Percentiles rank a stretch among this genome's conserved stretches.
phyloP scores from a whole-genome alignment of 257 asterid genomes.

The Solanum medicagineum region DNA sequence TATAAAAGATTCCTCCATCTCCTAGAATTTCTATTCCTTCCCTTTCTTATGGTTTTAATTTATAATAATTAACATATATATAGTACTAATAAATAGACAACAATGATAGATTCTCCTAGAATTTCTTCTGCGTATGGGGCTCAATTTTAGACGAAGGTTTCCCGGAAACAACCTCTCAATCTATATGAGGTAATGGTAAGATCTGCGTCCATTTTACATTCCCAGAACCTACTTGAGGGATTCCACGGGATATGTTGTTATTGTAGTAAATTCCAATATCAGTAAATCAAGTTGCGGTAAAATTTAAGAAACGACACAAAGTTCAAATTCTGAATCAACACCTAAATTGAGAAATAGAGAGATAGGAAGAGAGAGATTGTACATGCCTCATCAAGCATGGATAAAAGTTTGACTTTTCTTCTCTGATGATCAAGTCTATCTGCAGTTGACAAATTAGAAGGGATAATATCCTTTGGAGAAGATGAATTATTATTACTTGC shows the following conservation, averaged over 20 bases:
- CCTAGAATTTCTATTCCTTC: slow-evolving; percentile 19
- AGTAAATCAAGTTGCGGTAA: background rate
- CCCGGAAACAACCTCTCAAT: too few species aligned
- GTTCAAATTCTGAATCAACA: background rate
- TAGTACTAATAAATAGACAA: slow-evolving; percentile 19
- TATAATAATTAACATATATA: slow-evolving; percentile 8
- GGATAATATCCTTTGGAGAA: slow-evolving; percentile 40
- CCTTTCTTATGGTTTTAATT: background rate
- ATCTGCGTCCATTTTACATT: too few species aligned
- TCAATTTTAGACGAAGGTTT: too few species aligned
- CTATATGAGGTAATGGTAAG: too few species aligned
- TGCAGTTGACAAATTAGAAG: slow-evolving; percentile 56
- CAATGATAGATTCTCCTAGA: slow-evolving; percentile 10
- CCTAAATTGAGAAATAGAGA: background rate
- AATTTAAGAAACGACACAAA: background rate
- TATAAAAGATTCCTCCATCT: slow-evolving; percentile 18
- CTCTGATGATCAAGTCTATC: slow-evolving; percentile 91
- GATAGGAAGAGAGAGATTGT: background rate
- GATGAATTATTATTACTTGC: slow-evolving; percentile 25
- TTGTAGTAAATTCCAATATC: too few species aligned
- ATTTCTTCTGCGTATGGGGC: too few species aligned
- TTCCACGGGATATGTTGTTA: too few species aligned
- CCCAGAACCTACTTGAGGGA: too few species aligned
- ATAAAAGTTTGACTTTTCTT: slow-evolving; percentile 85
- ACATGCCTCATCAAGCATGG: slow-evolving; percentile 98